Evolutionary conservation across 1,139 yeast species (phyloP).

Genomic region (Ogataea hybrid): DNA sequence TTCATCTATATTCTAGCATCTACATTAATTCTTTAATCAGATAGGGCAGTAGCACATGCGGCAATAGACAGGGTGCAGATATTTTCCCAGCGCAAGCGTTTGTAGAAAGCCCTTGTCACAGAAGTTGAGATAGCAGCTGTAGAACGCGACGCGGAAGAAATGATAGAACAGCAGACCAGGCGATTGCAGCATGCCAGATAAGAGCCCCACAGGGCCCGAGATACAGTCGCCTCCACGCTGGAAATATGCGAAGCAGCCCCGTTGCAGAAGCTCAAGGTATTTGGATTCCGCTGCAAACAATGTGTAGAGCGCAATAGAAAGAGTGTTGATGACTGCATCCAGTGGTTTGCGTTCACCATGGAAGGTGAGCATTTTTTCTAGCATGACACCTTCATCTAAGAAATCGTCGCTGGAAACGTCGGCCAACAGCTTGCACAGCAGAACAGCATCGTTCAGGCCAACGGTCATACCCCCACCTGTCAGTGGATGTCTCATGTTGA

Average conservation of each 20-base stretch:
- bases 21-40: conserved; percentile 44
- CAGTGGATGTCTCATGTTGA: conserved; percentile 97
- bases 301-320: conserved; percentile 86
- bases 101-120: conserved; percentile 59
- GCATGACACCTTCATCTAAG: conserved; percentile 52
- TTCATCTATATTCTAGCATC: neutral
- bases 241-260: conserved; percentile 88
- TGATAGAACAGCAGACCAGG: conserved; percentile 77
- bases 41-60: conserved; percentile 75
- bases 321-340: conserved; percentile 83
- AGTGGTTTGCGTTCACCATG: conserved; percentile 75
- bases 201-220: conserved; percentile 74
- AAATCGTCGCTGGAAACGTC: conserved; percentile 58
- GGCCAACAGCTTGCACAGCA: conserved; percentile 59
- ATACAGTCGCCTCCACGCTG: conserved; percentile 80
- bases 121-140: conserved; percentile 72
- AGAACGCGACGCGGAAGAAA: conserved; percentile 88
- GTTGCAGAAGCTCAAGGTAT: conserved; percentile 67
- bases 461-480: conserved; percentile 99
- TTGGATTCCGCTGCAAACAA: conserved; percentile 83
- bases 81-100: conserved; percentile 68
- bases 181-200: conserved; percentile 77
- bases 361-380: conserved; percentile 58
- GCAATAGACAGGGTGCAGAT: conserved; percentile 73
- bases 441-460: conserved; percentile 82